phyloP scores from a whole-genome alignment of 306 rosid species.

The Cicer arietinum region DNA sequence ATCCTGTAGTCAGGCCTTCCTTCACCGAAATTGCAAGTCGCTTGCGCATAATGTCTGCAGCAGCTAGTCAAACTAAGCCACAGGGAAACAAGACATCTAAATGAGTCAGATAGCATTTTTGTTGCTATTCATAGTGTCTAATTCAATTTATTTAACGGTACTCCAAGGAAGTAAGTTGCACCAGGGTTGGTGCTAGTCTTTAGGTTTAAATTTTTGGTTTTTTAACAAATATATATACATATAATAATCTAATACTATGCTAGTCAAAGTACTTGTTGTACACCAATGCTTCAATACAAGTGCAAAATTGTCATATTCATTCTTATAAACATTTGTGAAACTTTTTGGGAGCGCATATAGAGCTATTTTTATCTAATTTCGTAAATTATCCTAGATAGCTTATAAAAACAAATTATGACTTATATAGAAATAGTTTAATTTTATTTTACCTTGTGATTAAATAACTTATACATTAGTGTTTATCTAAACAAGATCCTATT shows the following conservation, averaged over 20 bases:
- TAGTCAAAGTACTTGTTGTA: slow-evolving; percentile 15
- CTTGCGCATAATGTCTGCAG: slow-evolving; percentile 75
- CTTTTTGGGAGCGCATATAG: too few species aligned
- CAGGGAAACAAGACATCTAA: slow-evolving; percentile 50
- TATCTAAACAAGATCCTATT: too few species aligned
- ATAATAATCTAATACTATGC: slow-evolving; percentile 7
- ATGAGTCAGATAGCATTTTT: slow-evolving; percentile 37
- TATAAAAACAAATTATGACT: too few species aligned
- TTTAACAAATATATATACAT: background rate
- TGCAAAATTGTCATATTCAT: slow-evolving; percentile 7
- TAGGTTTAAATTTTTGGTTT: background rate
- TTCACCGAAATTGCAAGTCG: slow-evolving; percentile 83
- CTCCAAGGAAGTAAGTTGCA: slow-evolving; percentile 23
- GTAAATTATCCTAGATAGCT: too few species aligned
- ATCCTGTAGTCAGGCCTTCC: slow-evolving; percentile 78
- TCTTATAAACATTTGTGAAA: background rate
- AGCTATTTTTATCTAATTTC: too few species aligned
- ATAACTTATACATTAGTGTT: too few species aligned
- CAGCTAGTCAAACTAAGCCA: slow-evolving; percentile 65
- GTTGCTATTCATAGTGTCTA: slow-evolving; percentile 10
- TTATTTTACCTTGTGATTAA: too few species aligned
- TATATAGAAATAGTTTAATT: too few species aligned
- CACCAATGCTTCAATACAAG: slow-evolving; percentile 25
- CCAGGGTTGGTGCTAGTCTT: slow-evolving; percentile 20
- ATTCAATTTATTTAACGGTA: slow-evolving; percentile 31